These are phyloP conservation scores for Panicum virgatum DNA, from an alignment of 202 grass and related monocot species.

Conservation along the genomic window DNA sequence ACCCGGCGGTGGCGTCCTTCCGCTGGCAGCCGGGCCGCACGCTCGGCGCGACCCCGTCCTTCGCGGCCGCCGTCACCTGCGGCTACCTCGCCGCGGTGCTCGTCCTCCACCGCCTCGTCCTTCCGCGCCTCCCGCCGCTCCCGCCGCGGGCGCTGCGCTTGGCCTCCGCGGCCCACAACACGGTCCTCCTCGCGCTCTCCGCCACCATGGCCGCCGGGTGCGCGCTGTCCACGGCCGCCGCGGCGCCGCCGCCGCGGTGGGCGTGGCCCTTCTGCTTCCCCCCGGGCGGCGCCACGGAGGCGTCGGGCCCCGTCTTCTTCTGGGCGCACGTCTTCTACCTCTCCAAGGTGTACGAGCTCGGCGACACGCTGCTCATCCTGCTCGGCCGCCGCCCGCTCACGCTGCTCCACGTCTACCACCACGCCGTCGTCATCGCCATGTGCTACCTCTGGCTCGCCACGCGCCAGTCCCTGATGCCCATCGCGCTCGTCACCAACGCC, in stretches of 20 bases:
- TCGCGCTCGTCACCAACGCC: slow-evolving; percentile 83
- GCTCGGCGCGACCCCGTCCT: slow-evolving; percentile 54
- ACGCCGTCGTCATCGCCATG: slow-evolving; percentile 84
- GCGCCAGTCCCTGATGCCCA: slow-evolving; percentile 73
- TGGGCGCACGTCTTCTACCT: slow-evolving; percentile 96
- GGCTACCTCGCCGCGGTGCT: slow-evolving; percentile 70
- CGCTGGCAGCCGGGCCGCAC: slow-evolving; percentile 65
- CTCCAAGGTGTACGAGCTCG: slow-evolving; percentile 91
- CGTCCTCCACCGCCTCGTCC: slow-evolving; percentile 57
- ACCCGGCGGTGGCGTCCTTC: slow-evolving; percentile 64
- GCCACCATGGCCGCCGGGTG: slow-evolving; percentile 71
- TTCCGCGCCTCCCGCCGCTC: slow-evolving; percentile 48
- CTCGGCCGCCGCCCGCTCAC: slow-evolving; percentile 72
- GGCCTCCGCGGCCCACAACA: slow-evolving; percentile 69
- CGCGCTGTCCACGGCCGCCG: slow-evolving; percentile 52
- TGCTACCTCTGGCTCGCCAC: slow-evolving; percentile 95
- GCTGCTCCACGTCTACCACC: slow-evolving; percentile 94
- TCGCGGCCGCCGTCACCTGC: slow-evolving; percentile 51
- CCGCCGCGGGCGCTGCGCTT: slow-evolving; percentile 40
- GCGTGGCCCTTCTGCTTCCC: slow-evolving; percentile 82
- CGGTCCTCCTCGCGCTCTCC: slow-evolving; percentile 69
- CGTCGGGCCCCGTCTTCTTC: slow-evolving; percentile 79
- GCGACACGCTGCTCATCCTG: slow-evolving; percentile 91
- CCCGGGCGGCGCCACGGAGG: slow-evolving; percentile 28
- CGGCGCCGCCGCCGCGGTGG: slow-evolving; percentile 33